Percentiles rank a stretch among this genome's conserved stretches.
phyloP scores from a whole-genome alignment of 352 stramenopile species.

The Thalassiosira sp. region DNA sequence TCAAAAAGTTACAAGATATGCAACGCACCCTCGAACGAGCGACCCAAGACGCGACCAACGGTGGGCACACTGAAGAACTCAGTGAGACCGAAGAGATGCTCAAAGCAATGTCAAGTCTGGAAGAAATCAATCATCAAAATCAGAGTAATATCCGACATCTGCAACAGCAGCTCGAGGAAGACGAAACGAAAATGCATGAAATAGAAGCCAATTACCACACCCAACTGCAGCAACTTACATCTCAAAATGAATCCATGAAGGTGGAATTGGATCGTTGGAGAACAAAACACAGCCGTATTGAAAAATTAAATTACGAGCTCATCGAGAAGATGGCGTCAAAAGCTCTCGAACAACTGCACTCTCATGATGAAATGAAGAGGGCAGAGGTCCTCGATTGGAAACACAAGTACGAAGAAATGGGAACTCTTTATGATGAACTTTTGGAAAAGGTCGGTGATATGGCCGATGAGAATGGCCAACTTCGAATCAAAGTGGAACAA shows the following conservation, averaged over 20 bases:
- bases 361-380: not conserved
- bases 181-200: not conserved
- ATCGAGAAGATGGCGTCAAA: not conserved
- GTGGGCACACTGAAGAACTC: not conserved
- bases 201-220: too few species aligned
- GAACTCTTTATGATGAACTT: not conserved
- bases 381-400: not conserved
- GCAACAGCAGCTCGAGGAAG: not conserved
- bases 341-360: slow-evolving; percentile 8
- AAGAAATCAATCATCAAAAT: not conserved
- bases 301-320: slow-evolving; percentile 1
- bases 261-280: not conserved
- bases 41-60: not conserved
- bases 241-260: not conserved
- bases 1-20: not conserved
- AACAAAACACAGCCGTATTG: not conserved
- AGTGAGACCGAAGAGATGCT: not conserved
- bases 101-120: not conserved
- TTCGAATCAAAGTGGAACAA: not conserved
- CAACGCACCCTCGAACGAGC: not conserved
- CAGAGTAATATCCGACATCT: not conserved
- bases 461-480: not conserved
- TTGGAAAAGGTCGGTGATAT: not conserved
- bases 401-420: not conserved
- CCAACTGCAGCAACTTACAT: not conserved